phyloP scores from a whole-genome alignment of 164 flowering plant species.

The Vitis rotundifolia region DNA sequence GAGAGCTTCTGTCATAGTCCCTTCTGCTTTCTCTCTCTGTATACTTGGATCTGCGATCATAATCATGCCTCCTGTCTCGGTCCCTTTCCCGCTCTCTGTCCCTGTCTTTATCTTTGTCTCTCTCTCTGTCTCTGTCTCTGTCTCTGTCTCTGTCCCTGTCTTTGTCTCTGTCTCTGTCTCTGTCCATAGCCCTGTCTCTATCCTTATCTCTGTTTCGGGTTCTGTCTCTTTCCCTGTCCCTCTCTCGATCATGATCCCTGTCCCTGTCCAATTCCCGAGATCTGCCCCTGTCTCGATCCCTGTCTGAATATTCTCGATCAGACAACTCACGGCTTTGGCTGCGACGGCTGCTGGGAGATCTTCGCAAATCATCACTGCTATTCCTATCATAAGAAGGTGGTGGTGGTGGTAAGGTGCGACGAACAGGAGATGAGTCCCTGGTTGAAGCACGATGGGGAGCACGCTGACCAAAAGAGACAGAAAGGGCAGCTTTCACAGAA shows the following conservation, averaged over 20 bases:
- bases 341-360: conserved; percentile 58
- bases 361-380: conserved; percentile 41
- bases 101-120: conserved; percentile 21
- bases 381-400: conserved; percentile 53
- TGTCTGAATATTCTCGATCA: conserved; percentile 51
- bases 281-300: conserved; percentile 31
- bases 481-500: conserved; percentile 97
- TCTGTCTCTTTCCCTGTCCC: conserved; percentile 31
- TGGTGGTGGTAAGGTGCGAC: conserved; percentile 54
- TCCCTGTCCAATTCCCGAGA: conserved; percentile 20
- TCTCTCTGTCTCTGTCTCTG: conserved; percentile 30
- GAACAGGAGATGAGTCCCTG: conserved; percentile 94
- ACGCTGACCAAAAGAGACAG: conserved; percentile 99
- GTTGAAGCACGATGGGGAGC: conserved; percentile 99
- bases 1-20: conserved; percentile 43
- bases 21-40: conserved; percentile 43
- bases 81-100: conserved; percentile 21
- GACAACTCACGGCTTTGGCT: conserved; percentile 63
- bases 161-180: conserved; percentile 32
- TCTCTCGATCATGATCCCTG: conserved; percentile 26
- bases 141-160: conserved; percentile 40
- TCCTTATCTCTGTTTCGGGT: conserved; percentile 31
- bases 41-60: conserved; percentile 35
- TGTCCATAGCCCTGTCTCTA: conserved; percentile 29
- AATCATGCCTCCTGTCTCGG: conserved; percentile 26